These are phyloP conservation scores for Calonectria pauciramosa DNA, from an alignment of 2,329 filamentous ascomycete genomes.

Conservation along the genomic window DNA sequence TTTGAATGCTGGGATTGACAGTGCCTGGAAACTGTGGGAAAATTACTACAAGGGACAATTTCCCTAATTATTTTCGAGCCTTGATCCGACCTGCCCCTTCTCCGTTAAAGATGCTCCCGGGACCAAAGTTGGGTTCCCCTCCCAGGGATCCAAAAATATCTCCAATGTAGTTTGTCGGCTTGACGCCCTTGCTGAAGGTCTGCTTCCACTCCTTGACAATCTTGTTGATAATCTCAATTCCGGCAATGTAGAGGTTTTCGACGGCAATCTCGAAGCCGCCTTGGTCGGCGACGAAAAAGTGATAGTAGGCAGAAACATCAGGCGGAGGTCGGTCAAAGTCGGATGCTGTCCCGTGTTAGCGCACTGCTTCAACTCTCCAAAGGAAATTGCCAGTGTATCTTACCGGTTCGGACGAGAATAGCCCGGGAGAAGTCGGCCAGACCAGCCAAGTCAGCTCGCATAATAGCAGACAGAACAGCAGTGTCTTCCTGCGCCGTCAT, in stretches of 20 bases:
- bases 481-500: constrained; percentile 43
- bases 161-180: constrained; percentile 31
- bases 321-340: constrained; percentile 39
- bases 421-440: constrained; percentile 36
- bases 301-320: constrained; percentile 28
- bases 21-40: no score
- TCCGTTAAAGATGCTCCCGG: constrained; percentile 17
- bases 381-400: neutral
- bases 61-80: neutral
- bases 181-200: constrained; percentile 28
- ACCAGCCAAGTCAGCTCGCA: constrained; percentile 31
- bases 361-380: neutral
- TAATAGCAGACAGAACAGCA: constrained; percentile 29
- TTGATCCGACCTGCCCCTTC: neutral
- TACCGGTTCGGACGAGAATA: constrained; percentile 33
- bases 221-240: constrained; percentile 28
- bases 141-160: constrained; percentile 40
- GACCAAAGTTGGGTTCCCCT: constrained; percentile 32
- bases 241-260: constrained; percentile 32
- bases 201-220: constrained; percentile 28
- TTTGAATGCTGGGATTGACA: neutral
- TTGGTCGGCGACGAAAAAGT: constrained; percentile 39
- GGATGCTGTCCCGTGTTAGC: constrained; percentile 7
- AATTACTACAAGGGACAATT: neutral
- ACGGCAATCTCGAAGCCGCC: constrained; percentile 36